Conservation (phyloP, 352 stramenopile genomes). For the Globisporangium lucens region DNA sequence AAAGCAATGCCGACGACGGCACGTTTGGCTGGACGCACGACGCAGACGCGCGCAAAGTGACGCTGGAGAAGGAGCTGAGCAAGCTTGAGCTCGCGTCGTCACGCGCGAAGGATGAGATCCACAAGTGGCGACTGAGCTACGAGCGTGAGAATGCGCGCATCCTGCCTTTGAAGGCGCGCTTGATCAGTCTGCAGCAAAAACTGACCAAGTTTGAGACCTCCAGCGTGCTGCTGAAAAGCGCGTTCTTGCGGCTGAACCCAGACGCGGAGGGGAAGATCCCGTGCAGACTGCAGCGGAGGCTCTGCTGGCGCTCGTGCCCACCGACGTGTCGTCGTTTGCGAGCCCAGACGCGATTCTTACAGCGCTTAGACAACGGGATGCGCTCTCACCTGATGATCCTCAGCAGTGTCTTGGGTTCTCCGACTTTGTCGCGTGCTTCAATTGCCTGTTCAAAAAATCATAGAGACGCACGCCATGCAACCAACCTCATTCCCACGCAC, state of each 20-base stretch:
- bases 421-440: constrained; percentile 34
- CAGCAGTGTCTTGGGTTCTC: constrained; percentile 23
- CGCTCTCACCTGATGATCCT: not conserved
- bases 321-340: constrained; percentile 1
- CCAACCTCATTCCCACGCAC: not conserved
- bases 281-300: constrained; percentile 16
- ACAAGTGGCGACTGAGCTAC: constrained; percentile 34
- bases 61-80: constrained; percentile 46
- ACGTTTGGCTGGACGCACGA: constrained; percentile 7
- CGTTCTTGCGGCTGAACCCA: constrained; percentile 29
- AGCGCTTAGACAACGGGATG: constrained; percentile 12
- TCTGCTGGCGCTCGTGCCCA: constrained; percentile 23
- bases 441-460: constrained; percentile 26
- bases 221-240: constrained; percentile 30
- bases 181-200: constrained; percentile 23
- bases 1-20: not conserved
- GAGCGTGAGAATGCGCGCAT: constrained; percentile 50
- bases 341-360: constrained; percentile 13
- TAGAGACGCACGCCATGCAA: not conserved
- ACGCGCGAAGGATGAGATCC: constrained; percentile 37
- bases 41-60: constrained; percentile 17
- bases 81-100: constrained; percentile 30
- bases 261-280: constrained; percentile 14
- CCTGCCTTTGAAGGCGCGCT: constrained; percentile 32
- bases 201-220: constrained; percentile 24